Percentiles rank a stretch among this genome's conserved stretches.
Conservation (phyloP, 139 green algal genomes). For the Coccomyxa sp. region DNA sequence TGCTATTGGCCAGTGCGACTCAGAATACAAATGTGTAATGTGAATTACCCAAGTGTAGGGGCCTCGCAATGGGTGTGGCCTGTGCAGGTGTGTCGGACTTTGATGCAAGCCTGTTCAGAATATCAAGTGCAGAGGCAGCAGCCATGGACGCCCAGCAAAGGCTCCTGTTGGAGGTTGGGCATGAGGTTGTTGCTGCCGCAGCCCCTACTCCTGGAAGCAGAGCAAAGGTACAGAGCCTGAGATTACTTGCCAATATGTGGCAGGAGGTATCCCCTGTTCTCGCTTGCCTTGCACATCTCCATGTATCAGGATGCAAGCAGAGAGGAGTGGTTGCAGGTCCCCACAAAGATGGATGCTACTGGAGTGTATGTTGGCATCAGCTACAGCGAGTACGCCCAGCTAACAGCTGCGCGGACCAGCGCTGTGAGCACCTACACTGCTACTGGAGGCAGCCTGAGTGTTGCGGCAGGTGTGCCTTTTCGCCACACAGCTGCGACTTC, state of each 20-base stretch:
- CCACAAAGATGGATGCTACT: not conserved
- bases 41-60: too few species aligned
- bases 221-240: not conserved
- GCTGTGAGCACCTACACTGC: constrained; percentile 50
- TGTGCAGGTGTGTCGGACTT: not conserved
- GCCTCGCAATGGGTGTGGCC: too few species aligned
- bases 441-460: constrained; percentile 59
- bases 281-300: too few species aligned
- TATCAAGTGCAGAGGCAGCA: constrained; percentile 45
- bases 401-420: constrained; percentile 25
- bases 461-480: constrained; percentile 32
- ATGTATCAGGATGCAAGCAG: too few species aligned
- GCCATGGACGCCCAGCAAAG: constrained; percentile 83
- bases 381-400: constrained; percentile 65
- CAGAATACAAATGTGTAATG: too few species aligned
- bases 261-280: too few species aligned
- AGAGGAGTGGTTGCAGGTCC: too few species aligned
- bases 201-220: not conserved
- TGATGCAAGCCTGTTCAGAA: constrained; percentile 27
- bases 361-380: constrained; percentile 40
- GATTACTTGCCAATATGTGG: too few species aligned
- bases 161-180: constrained; percentile 60
- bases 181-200: constrained; percentile 16
- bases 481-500: too few species aligned
- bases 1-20: too few species aligned